Conservation (phyloP, 306 rosid genomes). For the Quercus agrifolia region DNA sequence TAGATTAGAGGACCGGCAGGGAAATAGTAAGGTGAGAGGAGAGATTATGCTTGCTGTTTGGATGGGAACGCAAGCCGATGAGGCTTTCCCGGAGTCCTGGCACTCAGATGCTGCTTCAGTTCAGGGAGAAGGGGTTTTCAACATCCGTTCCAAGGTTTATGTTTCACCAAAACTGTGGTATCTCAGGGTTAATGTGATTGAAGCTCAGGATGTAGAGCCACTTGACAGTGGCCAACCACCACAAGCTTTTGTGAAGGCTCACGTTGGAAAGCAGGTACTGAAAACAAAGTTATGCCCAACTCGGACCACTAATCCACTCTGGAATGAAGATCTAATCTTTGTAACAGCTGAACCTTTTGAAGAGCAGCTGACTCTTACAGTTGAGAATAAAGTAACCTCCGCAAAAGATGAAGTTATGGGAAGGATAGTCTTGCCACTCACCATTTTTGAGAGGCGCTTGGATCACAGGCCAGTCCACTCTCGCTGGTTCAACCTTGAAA, state of each 20-base stretch:
- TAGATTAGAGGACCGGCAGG: slow-evolving; percentile 42
- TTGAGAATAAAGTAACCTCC: slow-evolving; percentile 49
- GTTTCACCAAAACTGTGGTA: slow-evolving; percentile 85
- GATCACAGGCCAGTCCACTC: slow-evolving; percentile 67
- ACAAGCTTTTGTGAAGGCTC: slow-evolving; percentile 63
- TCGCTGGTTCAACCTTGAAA: slow-evolving; percentile 66
- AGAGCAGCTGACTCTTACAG: slow-evolving; percentile 52
- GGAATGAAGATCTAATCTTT: slow-evolving; percentile 80
- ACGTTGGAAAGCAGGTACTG: slow-evolving; percentile 65
- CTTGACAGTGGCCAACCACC: slow-evolving; percentile 54
- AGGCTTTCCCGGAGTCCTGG: slow-evolving; percentile 89
- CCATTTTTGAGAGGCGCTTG: slow-evolving; percentile 58
- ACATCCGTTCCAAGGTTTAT: slow-evolving; percentile 71
- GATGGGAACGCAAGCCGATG: slow-evolving; percentile 91
- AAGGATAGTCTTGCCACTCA: slow-evolving; percentile 30
- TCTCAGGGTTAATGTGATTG: slow-evolving; percentile 72
- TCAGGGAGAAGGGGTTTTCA: slow-evolving; percentile 60
- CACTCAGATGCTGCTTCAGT: slow-evolving; percentile 69
- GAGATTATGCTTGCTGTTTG: slow-evolving; percentile 82
- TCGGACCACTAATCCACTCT: slow-evolving; percentile 49
- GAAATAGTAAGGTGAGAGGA: slow-evolving; percentile 51
- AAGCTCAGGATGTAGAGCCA: slow-evolving; percentile 76
- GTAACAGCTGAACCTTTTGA: slow-evolving; percentile 92
- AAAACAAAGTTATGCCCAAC: slow-evolving; percentile 61
- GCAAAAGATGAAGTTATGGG: slow-evolving; percentile 64